Base-by-base conservation (phyloP, 495 filamentous ascomycete genomes). In the Penicillium argentinense region DNA sequence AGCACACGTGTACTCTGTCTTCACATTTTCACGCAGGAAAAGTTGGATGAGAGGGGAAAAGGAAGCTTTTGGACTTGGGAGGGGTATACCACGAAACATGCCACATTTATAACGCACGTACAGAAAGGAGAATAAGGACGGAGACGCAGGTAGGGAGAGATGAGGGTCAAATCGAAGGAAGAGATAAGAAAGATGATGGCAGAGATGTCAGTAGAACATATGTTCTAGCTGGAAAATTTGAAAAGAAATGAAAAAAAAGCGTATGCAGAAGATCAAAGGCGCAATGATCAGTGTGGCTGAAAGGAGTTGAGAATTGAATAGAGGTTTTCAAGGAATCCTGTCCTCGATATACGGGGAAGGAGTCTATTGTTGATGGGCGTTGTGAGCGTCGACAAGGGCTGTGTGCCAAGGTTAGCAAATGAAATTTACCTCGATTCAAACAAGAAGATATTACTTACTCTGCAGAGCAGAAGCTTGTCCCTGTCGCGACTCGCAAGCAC, bases 401-500 rank as follows among this genome's bases (percentile, higher is more conserved):
- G 39, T 25, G 26, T 16, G 3, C 5, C 1, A 4, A 24, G 3
- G 13, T 54, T 51, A 42, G 50, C 36, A 46, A 30, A 21, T 9
- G 30, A 19, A 30, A 21, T n/a, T 19, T 0, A 9, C 18, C 21
- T 19, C 9, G 12, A 3, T 8, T 6, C 4, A 19, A 16, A 28
- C 13, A 37, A 21, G n/a, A 3, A 27, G 27, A 16, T 34, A 2
- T n/a, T 13, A 66, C 85, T 76, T 77, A 89, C 86, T 77, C 42
- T 79, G 70, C 47, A 91, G 66, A 9, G 86, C 74, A 46, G 79
- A 78, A 21, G 76, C 66, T 63, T 91, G 88, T n/a, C 84, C 83
- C 39, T 80, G 77, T 38, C 81, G 68, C 47, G 89, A 88, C 67
- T 88, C 87, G 64, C 89, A 92, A 22, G 91, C 91, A 62, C 88